These are phyloP conservation scores for Hsuehochloa calcarea DNA, from an alignment of 176 grass and related monocot species.

Conservation along the genomic window DNA sequence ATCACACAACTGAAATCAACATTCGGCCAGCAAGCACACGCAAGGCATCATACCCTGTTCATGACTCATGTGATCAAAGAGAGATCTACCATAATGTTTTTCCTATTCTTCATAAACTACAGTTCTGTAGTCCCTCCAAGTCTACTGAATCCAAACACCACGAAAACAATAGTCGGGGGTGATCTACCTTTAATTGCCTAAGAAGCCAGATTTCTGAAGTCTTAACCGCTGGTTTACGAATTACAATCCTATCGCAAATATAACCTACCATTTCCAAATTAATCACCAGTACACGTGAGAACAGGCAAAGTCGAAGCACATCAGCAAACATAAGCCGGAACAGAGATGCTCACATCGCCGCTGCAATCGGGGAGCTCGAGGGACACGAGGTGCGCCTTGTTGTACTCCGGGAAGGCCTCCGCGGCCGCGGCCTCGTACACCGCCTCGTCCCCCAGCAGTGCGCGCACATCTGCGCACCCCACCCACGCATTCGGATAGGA, in stretches of 20 bases:
- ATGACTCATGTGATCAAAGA: background rate
- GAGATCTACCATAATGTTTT: background rate
- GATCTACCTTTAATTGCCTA: background rate
- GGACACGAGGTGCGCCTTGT: slow-evolving; percentile 72
- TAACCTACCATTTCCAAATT: background rate
- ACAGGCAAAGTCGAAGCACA: background rate
- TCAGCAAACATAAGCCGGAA: background rate
- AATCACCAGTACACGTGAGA: background rate
- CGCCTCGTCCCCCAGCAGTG: slow-evolving; percentile 69
- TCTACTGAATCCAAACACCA: background rate
- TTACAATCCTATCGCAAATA: background rate
- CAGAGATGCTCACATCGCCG: slow-evolving; percentile 69
- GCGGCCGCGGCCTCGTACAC: slow-evolving; percentile 78
- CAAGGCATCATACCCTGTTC: background rate
- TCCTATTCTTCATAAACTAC: background rate
- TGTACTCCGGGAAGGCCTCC: slow-evolving; percentile 88
- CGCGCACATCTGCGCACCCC: slow-evolving; percentile 64
- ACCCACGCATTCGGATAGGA: slow-evolving; percentile 12
- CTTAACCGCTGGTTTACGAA: background rate
- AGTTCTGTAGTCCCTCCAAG: background rate
- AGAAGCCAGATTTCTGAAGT: background rate
- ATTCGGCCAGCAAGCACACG: background rate
- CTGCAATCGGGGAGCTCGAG: slow-evolving; percentile 91
- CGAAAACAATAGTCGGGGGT: background rate
- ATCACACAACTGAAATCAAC: slow-evolving; percentile 17